These are phyloP conservation scores for Kurtzmaniella quercitrusa DNA, from an alignment of 1,139 yeast species.

Conservation along the genomic window DNA sequence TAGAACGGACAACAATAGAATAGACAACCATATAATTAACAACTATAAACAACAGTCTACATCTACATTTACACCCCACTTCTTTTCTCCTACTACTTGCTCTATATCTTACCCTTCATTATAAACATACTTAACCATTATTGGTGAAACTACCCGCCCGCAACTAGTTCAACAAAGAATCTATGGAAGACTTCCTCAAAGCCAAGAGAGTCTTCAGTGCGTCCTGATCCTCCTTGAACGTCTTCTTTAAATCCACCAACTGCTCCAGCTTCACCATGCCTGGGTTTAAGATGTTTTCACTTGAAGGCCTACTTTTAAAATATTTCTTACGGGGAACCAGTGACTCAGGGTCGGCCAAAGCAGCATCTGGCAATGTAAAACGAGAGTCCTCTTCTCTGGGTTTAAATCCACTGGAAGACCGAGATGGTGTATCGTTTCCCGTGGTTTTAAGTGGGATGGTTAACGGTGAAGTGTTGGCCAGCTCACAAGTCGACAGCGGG, in stretches of 20 bases:
- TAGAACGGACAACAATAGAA: no score
- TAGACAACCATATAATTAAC: no score
- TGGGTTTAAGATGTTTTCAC: slow-evolving; percentile 12
- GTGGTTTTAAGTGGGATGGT: slow-evolving; percentile 18
- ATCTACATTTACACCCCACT: no score
- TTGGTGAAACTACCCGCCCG: slow-evolving; percentile 2
- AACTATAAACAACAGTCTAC: no score
- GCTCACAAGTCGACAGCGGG: slow-evolving; percentile 11
- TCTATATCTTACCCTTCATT: no score
- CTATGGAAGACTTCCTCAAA: slow-evolving; percentile 42
- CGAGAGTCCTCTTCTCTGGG: background rate
- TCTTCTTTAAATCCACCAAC: slow-evolving; percentile 5
- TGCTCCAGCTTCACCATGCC: slow-evolving; percentile 2
- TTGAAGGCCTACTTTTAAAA: slow-evolving; percentile 20
- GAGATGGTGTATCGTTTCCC: slow-evolving; percentile 3
- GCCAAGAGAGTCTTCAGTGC: slow-evolving; percentile 42
- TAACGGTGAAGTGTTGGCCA: slow-evolving; percentile 21
- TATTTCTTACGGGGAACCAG: slow-evolving; percentile 23
- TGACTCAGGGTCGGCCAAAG: slow-evolving; percentile 12
- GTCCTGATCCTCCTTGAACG: slow-evolving; percentile 20
- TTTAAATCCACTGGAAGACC: background rate
- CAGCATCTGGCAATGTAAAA: slow-evolving; percentile 41
- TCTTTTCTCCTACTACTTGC: no score
- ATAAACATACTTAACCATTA: background rate
- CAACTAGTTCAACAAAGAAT: slow-evolving; percentile 33